These are phyloP conservation scores for Aspergillus diversus DNA, from an alignment of 495 filamentous ascomycete species.

Conservation along the genomic window DNA sequence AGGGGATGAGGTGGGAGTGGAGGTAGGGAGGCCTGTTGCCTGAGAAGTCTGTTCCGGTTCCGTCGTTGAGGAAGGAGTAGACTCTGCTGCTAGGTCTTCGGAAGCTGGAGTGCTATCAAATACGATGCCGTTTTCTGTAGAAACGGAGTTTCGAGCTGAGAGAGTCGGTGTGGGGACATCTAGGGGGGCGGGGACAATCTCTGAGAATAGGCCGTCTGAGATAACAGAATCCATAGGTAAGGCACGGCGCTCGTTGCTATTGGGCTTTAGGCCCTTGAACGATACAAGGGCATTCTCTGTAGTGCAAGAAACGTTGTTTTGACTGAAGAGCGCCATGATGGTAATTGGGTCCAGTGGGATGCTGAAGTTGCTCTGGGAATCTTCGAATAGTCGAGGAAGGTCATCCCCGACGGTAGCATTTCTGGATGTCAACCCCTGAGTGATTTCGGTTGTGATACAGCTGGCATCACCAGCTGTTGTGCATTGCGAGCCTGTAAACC, in stretches of 20 bases:
- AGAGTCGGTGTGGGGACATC: slow-evolving; percentile 29
- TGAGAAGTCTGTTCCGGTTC: slow-evolving; percentile 21
- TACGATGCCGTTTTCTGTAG: slow-evolving; percentile 50
- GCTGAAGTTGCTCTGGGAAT: slow-evolving; percentile 69
- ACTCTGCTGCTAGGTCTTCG: slow-evolving; percentile 17
- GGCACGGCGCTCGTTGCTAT: slow-evolving; percentile 35
- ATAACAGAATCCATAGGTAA: slow-evolving; percentile 9
- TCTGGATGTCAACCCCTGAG: slow-evolving; percentile 47
- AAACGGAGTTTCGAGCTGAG: slow-evolving; percentile 34
- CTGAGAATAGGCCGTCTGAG: slow-evolving; percentile 15
- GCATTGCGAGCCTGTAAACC: slow-evolving; percentile 82
- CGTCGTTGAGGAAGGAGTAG: slow-evolving; percentile 25
- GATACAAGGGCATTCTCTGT: slow-evolving; percentile 85
- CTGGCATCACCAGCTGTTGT: slow-evolving; percentile 60
- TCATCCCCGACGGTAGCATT: slow-evolving; percentile 81
- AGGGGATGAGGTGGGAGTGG: slow-evolving; percentile 13
- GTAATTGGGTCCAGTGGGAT: slow-evolving; percentile 68
- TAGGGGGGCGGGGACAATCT: slow-evolving; percentile 14
- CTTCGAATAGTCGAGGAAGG: slow-evolving; percentile 71
- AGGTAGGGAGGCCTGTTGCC: slow-evolving; percentile 23
- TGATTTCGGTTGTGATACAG: slow-evolving; percentile 70
- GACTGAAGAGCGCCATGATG: slow-evolving; percentile 77
- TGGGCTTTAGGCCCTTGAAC: slow-evolving; percentile 60
- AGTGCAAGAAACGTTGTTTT: slow-evolving; percentile 72
- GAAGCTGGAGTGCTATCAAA: slow-evolving; percentile 34